Evolutionary conservation across 495 filamentous ascomycete genomes (phyloP).

Genomic region (Neurospora pannonica): DNA sequence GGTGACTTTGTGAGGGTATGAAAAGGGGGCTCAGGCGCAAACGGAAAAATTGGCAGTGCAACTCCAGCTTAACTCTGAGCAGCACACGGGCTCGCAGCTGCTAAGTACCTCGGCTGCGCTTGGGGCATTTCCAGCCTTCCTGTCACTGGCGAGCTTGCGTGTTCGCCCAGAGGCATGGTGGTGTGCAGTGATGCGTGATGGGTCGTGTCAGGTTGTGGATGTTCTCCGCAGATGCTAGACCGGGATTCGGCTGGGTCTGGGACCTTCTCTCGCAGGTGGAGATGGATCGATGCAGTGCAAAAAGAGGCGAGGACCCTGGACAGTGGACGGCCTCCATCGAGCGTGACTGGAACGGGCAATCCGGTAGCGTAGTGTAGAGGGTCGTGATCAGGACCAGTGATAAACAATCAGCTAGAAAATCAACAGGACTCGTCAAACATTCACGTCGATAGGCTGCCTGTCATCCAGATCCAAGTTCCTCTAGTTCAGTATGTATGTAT

Average conservation of each 20-base stretch:
- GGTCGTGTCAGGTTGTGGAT: background rate
- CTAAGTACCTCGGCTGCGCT: background rate
- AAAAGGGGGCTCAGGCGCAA: slow-evolving; percentile 18
- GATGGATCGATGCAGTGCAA: background rate
- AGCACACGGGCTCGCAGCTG: background rate
- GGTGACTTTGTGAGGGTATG: background rate
- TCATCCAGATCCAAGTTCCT: background rate
- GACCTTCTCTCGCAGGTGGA: background rate
- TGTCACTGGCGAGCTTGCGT: background rate
- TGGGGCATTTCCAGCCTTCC: background rate
- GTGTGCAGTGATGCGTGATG: background rate
- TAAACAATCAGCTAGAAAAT: background rate
- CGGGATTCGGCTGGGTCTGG: background rate
- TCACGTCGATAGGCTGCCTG: background rate
- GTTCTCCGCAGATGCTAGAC: background rate
- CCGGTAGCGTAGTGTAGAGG: background rate
- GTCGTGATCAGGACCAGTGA: background rate
- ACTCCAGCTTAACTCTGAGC: background rate
- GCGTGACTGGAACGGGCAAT: background rate
- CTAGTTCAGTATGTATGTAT: background rate
- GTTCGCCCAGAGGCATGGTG: background rate
- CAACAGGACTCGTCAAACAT: background rate
- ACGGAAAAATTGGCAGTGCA: slow-evolving; percentile 15
- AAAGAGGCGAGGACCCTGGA: background rate
- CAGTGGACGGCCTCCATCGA: background rate